A percentile compares a stretch with the other conserved stretches of the same genome.
Conservation (phyloP, 805 yeast species). For the Myxozyma neotropica region DNA sequence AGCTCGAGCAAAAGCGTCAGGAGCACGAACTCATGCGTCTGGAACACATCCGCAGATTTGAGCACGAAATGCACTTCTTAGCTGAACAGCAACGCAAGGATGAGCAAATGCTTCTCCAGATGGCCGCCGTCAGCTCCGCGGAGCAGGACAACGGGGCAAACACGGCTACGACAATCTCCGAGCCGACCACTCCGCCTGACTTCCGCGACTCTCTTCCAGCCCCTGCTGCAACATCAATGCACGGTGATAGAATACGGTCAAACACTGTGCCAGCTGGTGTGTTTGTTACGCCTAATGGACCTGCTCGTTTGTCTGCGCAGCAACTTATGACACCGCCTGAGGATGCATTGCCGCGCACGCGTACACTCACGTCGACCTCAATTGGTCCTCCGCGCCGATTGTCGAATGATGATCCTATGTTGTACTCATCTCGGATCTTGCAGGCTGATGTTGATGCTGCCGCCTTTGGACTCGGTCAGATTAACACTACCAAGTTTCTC, state of each 20-base stretch:
- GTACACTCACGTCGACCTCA: slow-evolving; percentile 33
- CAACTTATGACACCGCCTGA: slow-evolving; percentile 34
- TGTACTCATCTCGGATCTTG: slow-evolving; percentile 18
- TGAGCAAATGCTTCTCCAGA: slow-evolving; percentile 36
- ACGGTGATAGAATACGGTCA: slow-evolving; percentile 30
- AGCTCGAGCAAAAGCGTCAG: slow-evolving; percentile 37
- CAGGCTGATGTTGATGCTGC: slow-evolving; percentile 19
- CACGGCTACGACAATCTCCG: slow-evolving; percentile 29
- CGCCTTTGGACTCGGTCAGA: slow-evolving; percentile 24
- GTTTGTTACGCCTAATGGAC: slow-evolving; percentile 26
- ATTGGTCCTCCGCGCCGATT: slow-evolving; percentile 27
- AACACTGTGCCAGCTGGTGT: slow-evolving; percentile 33
- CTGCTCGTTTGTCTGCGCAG: slow-evolving; percentile 25
- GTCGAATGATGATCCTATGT: slow-evolving; percentile 27
- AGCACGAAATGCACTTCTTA: slow-evolving; percentile 36
- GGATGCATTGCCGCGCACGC: slow-evolving; percentile 28
- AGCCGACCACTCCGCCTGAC: slow-evolving; percentile 38
- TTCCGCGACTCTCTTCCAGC: slow-evolving; percentile 26
- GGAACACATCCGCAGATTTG: slow-evolving; percentile 36
- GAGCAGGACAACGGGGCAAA: slow-evolving; percentile 31
- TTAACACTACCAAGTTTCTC: slow-evolving; percentile 29
- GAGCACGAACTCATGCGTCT: slow-evolving; percentile 35
- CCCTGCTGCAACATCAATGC: slow-evolving; percentile 7
- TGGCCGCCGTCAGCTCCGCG: slow-evolving; percentile 26
- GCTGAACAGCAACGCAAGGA: slow-evolving; percentile 37